Evolutionary conservation across 768 basidiomycete species (phyloP), one percentile per base, ranked within the genome.

Genomic region (Phlegmacium glaucopus): DNA sequence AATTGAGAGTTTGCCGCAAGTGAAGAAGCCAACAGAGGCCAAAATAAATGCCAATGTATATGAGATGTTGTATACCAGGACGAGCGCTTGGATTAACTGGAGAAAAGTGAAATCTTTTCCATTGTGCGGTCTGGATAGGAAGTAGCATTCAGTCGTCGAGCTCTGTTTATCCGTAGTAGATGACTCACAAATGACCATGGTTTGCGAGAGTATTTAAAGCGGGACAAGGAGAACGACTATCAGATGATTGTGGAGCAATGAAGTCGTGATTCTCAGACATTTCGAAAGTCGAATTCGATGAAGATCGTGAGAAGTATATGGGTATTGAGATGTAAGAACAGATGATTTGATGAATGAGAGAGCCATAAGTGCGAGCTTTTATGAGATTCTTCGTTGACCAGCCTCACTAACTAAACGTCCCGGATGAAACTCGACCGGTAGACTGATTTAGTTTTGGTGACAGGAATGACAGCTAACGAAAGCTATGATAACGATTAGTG

Each of bases 51-150:
- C 77, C n/a, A 89, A 69, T 0, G 75, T 67, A 28, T 71, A 66
- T 11, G 83, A 80, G 39, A 89, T 47, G 51, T 84, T 79, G 65
- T 88, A 90, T 25, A 85, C 83, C 1, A 65, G 48, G 36, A 64
- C 64, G 4, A 87, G 52, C 13, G 82, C 79, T 8, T 59, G 50
- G 13, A 79, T 52, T 15, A 88, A 67, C 22, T 75, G 64, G 32
- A 65, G 55, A 42, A 81, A 73, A 3, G 69, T 56, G 16, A 90
- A 72, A 44, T 77, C 54, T 27, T 60, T 68, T 5, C 86, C 86
- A 37, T 72, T 59, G 39, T 70, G 80, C 0, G 79, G 71, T 11
- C 83, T 85, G 52, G 7, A 13, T n/a, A n/a, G n/a, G n/a, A n/a
- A n/a, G n/a, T 16, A 25, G 38, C 34, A 35, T 25, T 30, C 5